Evolutionary conservation across 2,329 filamentous ascomycete genomes (phyloP).

Genomic region (Aspergillus aculeatinus): DNA sequence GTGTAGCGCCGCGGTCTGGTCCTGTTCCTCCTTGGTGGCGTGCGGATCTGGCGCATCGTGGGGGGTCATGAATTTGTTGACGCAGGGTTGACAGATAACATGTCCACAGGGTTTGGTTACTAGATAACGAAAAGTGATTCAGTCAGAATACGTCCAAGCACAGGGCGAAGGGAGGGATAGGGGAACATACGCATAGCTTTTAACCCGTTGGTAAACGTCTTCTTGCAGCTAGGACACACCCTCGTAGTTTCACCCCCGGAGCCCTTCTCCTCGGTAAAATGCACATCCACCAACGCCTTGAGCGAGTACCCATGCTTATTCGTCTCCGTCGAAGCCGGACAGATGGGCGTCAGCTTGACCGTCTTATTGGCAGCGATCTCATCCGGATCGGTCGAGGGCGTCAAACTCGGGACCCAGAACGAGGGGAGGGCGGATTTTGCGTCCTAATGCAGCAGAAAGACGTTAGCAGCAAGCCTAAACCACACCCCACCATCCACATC

Average conservation of each 20-base stretch:
- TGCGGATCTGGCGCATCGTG: slow-evolving; percentile 59
- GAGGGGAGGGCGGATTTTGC: slow-evolving; percentile 72
- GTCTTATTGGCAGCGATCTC: slow-evolving; percentile 60
- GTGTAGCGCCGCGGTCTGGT: slow-evolving; percentile 31
- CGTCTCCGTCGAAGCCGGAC: slow-evolving; percentile 68
- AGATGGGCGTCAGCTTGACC: slow-evolving; percentile 68
- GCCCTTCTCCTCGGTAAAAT: slow-evolving; percentile 71
- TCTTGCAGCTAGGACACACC: slow-evolving; percentile 83
- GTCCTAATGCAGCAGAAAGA: slow-evolving; percentile 34
- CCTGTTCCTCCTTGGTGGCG: slow-evolving; percentile 52
- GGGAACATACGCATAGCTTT: slow-evolving; percentile 63
- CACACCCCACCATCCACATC: background rate
- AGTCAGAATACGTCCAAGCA: background rate
- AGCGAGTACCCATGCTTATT: slow-evolving; percentile 73
- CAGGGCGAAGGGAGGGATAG: too few species aligned
- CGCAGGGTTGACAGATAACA: slow-evolving; percentile 82
- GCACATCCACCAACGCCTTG: slow-evolving; percentile 71
- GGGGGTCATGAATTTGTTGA: slow-evolving; percentile 75
- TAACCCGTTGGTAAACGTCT: slow-evolving; percentile 75
- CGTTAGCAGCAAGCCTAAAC: background rate
- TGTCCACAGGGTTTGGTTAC: slow-evolving; percentile 87
- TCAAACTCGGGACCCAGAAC: slow-evolving; percentile 90
- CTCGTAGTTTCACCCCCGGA: slow-evolving; percentile 48
- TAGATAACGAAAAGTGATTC: slow-evolving; percentile 14
- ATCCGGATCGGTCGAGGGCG: slow-evolving; percentile 61